Evolutionary conservation across 2,329 filamentous ascomycete genomes (phyloP).

Genomic region (Neofusicoccum kwambonambiense): DNA sequence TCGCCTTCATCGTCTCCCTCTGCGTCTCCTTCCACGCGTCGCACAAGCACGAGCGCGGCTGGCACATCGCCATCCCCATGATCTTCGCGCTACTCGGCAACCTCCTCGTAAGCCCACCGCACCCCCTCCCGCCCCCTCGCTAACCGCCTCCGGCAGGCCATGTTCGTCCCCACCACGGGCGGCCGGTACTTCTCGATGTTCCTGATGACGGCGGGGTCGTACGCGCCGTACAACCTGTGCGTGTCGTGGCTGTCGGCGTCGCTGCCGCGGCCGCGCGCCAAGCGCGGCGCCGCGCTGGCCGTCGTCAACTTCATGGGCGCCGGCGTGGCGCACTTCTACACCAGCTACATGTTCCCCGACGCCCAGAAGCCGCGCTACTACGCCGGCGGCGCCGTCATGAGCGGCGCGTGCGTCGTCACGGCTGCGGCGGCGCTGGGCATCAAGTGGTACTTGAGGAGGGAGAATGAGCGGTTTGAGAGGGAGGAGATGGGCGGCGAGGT

Average conservation of each 20-base stretch:
- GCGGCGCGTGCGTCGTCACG: not conserved
- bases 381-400: conserved; percentile 17
- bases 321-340: not conserved
- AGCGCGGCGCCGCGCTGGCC: conserved; percentile 18
- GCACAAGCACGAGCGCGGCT: conserved; percentile 1
- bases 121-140: no score
- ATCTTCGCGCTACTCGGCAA: not conserved
- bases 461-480: conserved; percentile 21
- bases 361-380: conserved; percentile 20
- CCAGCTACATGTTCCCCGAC: conserved; percentile 19
- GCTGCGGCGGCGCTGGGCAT: conserved; percentile 18
- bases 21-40: conserved; percentile 14
- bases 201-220: conserved; percentile 24
- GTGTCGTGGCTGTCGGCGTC: not conserved
- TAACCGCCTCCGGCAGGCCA: not conserved
- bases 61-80: not conserved
- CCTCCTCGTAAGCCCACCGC: not conserved
- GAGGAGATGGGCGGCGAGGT: conserved; percentile 19
- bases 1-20: conserved; percentile 23
- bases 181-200: conserved; percentile 33
- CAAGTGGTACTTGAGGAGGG: conserved; percentile 12
- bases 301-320: conserved; percentile 19
- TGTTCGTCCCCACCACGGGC: conserved; percentile 3
- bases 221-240: conserved; percentile 10
- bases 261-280: conserved; percentile 16